Percentiles rank a stretch among this genome's conserved stretches.
phyloP scores from a whole-genome alignment of 495 filamentous ascomycete genomes.

The Lepidopterella palustris region DNA sequence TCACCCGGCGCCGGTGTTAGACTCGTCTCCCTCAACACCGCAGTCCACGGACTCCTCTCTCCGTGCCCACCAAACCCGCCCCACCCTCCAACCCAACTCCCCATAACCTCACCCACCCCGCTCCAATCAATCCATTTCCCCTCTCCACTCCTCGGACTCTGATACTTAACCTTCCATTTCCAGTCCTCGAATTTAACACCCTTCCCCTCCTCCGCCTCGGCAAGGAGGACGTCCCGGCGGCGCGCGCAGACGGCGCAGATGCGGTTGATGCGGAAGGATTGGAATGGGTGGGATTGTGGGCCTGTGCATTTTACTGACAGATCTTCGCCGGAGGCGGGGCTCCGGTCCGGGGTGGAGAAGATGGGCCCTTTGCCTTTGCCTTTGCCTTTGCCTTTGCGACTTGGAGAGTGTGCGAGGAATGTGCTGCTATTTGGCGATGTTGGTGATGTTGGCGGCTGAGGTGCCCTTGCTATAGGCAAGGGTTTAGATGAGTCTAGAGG shows the following conservation, averaged over 20 bases:
- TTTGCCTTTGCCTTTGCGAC: not conserved
- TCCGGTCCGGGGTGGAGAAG: conserved; percentile 10
- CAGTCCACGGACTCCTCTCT: conserved; percentile 3
- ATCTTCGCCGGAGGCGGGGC: not conserved
- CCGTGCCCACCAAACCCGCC: conserved; percentile 1
- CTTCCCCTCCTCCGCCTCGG: conserved; percentile 10
- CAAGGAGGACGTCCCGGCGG: conserved; percentile 16
- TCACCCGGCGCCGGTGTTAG: no score
- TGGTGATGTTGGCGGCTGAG: not conserved
- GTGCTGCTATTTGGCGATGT: not conserved
- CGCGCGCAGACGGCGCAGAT: conserved; percentile 28
- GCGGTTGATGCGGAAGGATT: conserved; percentile 17
- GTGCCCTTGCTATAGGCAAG: not conserved
- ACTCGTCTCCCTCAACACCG: conserved; percentile 1
- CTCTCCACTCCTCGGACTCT: conserved; percentile 21
- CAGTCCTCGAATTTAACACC: conserved; percentile 31
- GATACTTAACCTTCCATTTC: conserved; percentile 37
- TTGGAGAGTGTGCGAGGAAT: not conserved
- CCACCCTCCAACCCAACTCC: conserved; percentile 19
- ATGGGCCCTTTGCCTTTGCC: conserved; percentile 3
- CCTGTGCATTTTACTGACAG: not conserved
- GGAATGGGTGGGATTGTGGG: conserved; percentile 17
- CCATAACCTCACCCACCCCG: conserved; percentile 25
- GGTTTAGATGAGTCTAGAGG: not conserved
- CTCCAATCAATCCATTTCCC: conserved; percentile 8